Evolutionary conservation across 2,329 filamentous ascomycete species (phyloP).

Genomic region (Sporothrix curviconia): DNA sequence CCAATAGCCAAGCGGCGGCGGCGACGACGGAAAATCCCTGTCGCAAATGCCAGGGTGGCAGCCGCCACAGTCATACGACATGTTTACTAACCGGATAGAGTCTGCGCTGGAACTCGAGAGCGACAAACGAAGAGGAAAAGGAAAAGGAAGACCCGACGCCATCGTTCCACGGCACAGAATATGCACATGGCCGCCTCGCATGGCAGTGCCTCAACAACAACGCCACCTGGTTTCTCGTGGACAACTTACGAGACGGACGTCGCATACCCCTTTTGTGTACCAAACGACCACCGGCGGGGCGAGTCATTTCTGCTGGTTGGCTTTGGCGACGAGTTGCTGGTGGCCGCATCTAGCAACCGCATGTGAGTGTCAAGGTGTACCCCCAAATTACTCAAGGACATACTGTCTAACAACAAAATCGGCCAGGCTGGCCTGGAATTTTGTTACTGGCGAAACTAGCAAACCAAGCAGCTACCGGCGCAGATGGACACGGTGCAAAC

Average conservation of each 20-base stretch:
- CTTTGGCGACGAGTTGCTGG: constrained; percentile 16
- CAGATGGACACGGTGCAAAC: constrained; percentile 15
- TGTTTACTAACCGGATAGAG: background rate
- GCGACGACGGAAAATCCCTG: background rate
- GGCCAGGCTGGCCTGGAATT: constrained; percentile 14
- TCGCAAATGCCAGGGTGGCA: background rate
- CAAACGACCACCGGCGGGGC: constrained; percentile 9
- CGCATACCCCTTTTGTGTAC: background rate
- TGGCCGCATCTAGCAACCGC: constrained; percentile 4
- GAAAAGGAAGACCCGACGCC: background rate
- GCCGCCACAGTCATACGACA: background rate
- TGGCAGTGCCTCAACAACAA: constrained; percentile 12
- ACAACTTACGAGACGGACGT: constrained; percentile 14
- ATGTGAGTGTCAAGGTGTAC: constrained; percentile 13
- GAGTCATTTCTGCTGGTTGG: constrained; percentile 1
- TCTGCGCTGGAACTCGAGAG: background rate
- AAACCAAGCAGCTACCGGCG: constrained; percentile 10
- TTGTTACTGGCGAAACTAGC: constrained; percentile 12
- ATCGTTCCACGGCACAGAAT: constrained; percentile 4
- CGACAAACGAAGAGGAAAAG: background rate
- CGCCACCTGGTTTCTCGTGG: constrained; percentile 15
- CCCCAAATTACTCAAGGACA: too few species aligned
- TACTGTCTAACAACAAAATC: background rate
- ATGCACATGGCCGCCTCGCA: constrained; percentile 17
- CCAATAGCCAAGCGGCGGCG: background rate